Conservation (phyloP, 371 early-diverging fungal genomes). For the Mucor indicus region DNA sequence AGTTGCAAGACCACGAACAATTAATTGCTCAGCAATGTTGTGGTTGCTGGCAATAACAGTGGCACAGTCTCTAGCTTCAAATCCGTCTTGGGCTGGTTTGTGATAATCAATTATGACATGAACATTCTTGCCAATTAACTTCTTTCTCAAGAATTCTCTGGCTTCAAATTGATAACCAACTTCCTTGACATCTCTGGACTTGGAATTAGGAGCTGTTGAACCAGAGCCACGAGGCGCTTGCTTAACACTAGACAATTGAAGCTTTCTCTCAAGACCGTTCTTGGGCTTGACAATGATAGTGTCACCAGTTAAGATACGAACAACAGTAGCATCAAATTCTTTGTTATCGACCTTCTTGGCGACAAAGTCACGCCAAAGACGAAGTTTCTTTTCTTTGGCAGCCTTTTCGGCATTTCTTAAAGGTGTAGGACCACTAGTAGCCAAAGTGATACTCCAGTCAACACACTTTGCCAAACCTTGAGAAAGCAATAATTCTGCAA, state of each 20-base stretch:
- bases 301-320: slow-evolving; percentile 81
- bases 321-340: slow-evolving; percentile 62
- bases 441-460: slow-evolving; percentile 82
- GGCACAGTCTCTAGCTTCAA: slow-evolving; percentile 86
- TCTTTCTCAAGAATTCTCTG: slow-evolving; percentile 82
- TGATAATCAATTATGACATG: slow-evolving; percentile 84
- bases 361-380: slow-evolving; percentile 77
- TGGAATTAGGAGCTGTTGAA: slow-evolving; percentile 42
- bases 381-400: slow-evolving; percentile 74
- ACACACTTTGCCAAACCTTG: slow-evolving; percentile 86
- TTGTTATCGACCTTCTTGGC: slow-evolving; percentile 38
- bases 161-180: slow-evolving; percentile 88
- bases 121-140: slow-evolving; percentile 83
- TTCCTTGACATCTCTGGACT: slow-evolving; percentile 72
- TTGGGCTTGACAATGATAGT: slow-evolving; percentile 65
- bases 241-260: slow-evolving; percentile 82
- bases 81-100: slow-evolving; percentile 86
- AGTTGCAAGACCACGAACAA: slow-evolving; percentile 78
- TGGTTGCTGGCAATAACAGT: slow-evolving; percentile 66
- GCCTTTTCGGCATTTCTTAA: slow-evolving; percentile 76
- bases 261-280: slow-evolving; percentile 65
- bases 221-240: slow-evolving; percentile 61
- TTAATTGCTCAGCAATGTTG: slow-evolving; percentile 78
- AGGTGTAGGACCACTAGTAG: slow-evolving; percentile 72
- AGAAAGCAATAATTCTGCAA: slow-evolving; percentile 82